phyloP scores from a whole-genome alignment of 192 early-diverging fungal species.

The Backusella circina region DNA sequence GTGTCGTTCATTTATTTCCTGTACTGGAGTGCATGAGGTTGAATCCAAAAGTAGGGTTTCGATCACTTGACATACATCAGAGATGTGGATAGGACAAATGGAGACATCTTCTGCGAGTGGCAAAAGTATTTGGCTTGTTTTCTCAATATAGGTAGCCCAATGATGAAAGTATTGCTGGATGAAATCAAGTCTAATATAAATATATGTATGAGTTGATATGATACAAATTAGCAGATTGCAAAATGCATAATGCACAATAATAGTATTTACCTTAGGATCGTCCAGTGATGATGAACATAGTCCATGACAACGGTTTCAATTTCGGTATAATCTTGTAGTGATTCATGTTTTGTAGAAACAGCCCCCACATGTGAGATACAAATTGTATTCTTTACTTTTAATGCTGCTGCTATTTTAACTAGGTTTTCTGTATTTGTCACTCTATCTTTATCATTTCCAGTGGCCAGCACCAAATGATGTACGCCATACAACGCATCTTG shows the following conservation, averaged over 20 bases:
- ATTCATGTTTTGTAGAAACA: background rate
- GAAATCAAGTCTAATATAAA: conserved; percentile 23
- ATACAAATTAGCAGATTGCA: background rate
- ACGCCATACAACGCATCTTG: conserved; percentile 14
- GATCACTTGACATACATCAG: conserved; percentile 19
- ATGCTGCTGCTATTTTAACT: conserved; percentile 12
- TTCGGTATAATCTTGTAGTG: conserved; percentile 18
- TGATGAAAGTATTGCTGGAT: conserved; percentile 31
- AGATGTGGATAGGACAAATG: conserved; percentile 24
- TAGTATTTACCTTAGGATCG: conserved; percentile 22
- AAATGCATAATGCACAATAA: background rate
- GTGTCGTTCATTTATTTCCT: conserved; percentile 11
- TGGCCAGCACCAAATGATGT: conserved; percentile 23
- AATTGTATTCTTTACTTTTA: conserved; percentile 22
- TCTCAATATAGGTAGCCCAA: conserved; percentile 21
- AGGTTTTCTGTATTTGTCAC: conserved; percentile 15
- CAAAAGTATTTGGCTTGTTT: conserved; percentile 13
- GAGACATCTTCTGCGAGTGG: conserved; percentile 8
- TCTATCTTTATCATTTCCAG: conserved; percentile 25
- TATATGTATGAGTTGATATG: background rate
- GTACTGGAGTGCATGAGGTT: too few species aligned
- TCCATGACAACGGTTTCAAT: conserved; percentile 28
- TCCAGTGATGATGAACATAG: conserved; percentile 12
- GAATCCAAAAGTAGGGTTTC: background rate
- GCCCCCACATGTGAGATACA: conserved; percentile 32